Evolutionary conservation across 805 yeast species (phyloP).

Genomic region (Candida khao-thaluensis): DNA sequence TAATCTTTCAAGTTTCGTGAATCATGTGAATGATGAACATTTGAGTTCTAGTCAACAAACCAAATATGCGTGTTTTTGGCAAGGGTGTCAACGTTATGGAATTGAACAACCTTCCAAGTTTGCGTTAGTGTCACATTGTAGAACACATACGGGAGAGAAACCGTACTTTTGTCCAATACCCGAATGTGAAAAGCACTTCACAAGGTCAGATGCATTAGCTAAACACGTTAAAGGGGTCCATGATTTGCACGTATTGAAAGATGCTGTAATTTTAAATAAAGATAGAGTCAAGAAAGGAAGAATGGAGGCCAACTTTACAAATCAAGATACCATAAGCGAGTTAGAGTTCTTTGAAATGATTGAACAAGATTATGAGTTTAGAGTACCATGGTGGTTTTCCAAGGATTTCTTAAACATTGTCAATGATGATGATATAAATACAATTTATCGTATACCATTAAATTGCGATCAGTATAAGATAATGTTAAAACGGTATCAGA

Average conservation of each 20-base stretch:
- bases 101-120: conserved; percentile 52
- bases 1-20: conserved; percentile 27
- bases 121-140: conserved; percentile 60
- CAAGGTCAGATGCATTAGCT: conserved; percentile 60
- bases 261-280: conserved; percentile 29
- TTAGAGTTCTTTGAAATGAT: conserved; percentile 27
- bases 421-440: conserved; percentile 18
- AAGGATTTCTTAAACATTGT: conserved; percentile 27
- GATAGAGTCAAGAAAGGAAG: conserved; percentile 32
- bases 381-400: conserved; percentile 45
- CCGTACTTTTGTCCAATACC: conserved; percentile 67
- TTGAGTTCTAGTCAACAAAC: conserved; percentile 15
- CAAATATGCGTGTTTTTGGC: conserved; percentile 61
- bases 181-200: conserved; percentile 61
- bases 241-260: conserved; percentile 43
- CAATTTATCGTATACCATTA: conserved; percentile 27
- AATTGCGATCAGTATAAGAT: conserved; percentile 34
- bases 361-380: conserved; percentile 33
- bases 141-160: conserved; percentile 66
- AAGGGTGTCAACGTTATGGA: conserved; percentile 52
- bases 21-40: conserved; percentile 33
- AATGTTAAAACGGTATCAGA: conserved; percentile 33
- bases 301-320: conserved; percentile 22
- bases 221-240: conserved; percentile 65
- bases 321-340: conserved; percentile 28